Base-by-base conservation (phyloP, 345 rosid genomes). In the Salix caprea region DNA sequence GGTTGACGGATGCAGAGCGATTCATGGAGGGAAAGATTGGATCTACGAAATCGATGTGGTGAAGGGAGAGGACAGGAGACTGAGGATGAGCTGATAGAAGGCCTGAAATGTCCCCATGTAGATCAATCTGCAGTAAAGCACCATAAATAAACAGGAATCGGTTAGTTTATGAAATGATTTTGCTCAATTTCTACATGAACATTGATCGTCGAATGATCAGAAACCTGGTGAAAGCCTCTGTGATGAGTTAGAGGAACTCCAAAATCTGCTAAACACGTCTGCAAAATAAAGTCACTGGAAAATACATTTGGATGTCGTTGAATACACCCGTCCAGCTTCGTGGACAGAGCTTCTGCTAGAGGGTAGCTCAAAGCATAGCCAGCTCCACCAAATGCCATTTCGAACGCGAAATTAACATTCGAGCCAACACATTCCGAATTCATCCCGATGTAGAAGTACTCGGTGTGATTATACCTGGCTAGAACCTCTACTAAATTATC, bases 171-270 rank as follows among this genome's bases (percentile, higher is more conserved):
- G 67, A 15, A 7, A 7, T 66, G 18, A 32, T 36, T 66, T 18
- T 64, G 39, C 36, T 23, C 6, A 24, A 11, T 28, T 66, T 32
- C 40, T 65, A 30, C n/a, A 32, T 14, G 37, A 15, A 37, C 6
- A 18, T 9, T 58, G 44, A 32, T 32, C 32, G 46, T 32, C 32
- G 46, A 8, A n/a, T 12, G 16, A 15, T 7, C 50, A 26, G 12
- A 16, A 84, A 91, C 92, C 94, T 89, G 97, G 71, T 91, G 94
- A 61, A 90, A 62, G n/a, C 97, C 94, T 75, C 72, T 86, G 8
- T 89, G 71, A 5, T 26, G 72, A 54, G 78, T 85, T 2, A 84
- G 75, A 69, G 82, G 79, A 77, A 85, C 82, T 2, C 91, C 90
- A 10, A 89, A 61, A 71, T 91, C 91, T 34, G 84, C 87, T 67